Evolutionary conservation across 805 yeast genomes (phyloP).

Genomic region (Pichia scutulata): DNA sequence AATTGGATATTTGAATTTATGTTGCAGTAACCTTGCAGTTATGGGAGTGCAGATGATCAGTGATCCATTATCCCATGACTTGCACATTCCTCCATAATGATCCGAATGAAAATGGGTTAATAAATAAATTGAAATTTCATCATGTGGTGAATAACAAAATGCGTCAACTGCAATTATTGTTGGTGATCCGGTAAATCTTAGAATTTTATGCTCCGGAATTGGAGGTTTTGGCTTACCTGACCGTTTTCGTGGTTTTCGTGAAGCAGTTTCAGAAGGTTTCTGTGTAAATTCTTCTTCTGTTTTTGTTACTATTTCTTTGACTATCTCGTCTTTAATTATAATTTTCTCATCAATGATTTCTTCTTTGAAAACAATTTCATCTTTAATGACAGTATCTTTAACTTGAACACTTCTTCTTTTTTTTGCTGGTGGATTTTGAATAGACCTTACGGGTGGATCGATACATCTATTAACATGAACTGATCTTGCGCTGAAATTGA

Average conservation of each 20-base stretch:
- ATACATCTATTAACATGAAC: conserved; percentile 53
- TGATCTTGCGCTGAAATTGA: conserved; percentile 36
- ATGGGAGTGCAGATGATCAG: conserved; percentile 64
- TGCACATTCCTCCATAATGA: conserved; percentile 82
- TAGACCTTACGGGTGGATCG: conserved; percentile 14
- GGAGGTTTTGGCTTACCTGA: conserved; percentile 15
- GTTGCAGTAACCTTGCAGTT: conserved; percentile 51
- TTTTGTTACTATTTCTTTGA: background rate
- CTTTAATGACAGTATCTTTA: background rate
- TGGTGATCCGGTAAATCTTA: conserved; percentile 31
- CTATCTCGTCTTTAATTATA: background rate
- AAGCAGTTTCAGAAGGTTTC: background rate
- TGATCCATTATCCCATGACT: conserved; percentile 62
- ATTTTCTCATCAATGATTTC: background rate
- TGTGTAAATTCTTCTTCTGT: background rate
- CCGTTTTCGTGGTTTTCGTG: background rate
- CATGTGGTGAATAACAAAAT: conserved; percentile 42
- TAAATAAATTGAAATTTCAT: conserved; percentile 44
- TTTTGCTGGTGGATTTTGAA: background rate
- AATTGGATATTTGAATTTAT: conserved; percentile 48
- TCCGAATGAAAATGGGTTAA: conserved; percentile 88
- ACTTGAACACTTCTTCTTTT: background rate
- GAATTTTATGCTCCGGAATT: conserved; percentile 48
- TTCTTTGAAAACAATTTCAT: background rate
- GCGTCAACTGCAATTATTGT: conserved; percentile 57